phyloP scores from a whole-genome alignment of 2,329 filamentous ascomycete genomes.

The Lachnellula hyalina region DNA sequence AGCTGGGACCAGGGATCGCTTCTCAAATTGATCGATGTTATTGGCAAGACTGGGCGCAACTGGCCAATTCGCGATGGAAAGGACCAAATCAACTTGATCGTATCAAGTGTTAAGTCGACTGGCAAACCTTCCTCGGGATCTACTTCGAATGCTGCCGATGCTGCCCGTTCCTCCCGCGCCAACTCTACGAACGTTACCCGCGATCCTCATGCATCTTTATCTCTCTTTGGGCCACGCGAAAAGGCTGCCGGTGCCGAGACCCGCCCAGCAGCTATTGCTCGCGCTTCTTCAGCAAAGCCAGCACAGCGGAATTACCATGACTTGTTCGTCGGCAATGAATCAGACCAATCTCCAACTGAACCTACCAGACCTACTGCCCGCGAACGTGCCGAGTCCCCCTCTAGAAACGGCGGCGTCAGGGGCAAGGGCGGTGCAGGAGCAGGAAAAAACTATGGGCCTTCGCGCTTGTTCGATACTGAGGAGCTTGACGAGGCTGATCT shows the following conservation, averaged over 20 bases:
- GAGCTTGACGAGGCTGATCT: conserved; percentile 46
- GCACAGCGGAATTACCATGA: conserved; percentile 63
- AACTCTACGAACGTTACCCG: conserved; percentile 51
- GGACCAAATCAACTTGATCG: conserved; percentile 76
- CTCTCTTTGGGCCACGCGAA: conserved; percentile 69
- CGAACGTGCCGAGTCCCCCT: conserved; percentile 21
- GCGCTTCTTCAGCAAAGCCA: conserved; percentile 66
- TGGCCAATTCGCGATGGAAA: conserved; percentile 90
- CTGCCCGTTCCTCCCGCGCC: conserved; percentile 41
- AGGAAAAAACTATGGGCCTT: conserved; percentile 57
- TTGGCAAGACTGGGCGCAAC: conserved; percentile 82
- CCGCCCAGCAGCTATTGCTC: conserved; percentile 49
- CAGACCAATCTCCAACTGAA: conserved; percentile 22
- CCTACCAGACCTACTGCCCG: conserved; percentile 12
- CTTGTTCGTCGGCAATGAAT: conserved; percentile 52
- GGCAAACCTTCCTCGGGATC: conserved; percentile 34
- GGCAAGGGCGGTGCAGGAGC: conserved; percentile 45
- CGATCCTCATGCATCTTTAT: conserved; percentile 65
- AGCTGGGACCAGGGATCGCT: conserved; percentile 95
- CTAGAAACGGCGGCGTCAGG: conserved; percentile 27
- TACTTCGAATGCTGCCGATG: conserved; percentile 29
- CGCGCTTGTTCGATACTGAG: conserved; percentile 58
- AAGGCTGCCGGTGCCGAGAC: conserved; percentile 45
- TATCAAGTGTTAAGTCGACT: conserved; percentile 50
- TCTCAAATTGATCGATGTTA: conserved; percentile 88